A percentile compares a stretch with the other conserved stretches of the same genome.
These are phyloP conservation scores for Bretschneidera sinensis DNA, from an alignment of 345 rosid genomes.

Conservation along the genomic window DNA sequence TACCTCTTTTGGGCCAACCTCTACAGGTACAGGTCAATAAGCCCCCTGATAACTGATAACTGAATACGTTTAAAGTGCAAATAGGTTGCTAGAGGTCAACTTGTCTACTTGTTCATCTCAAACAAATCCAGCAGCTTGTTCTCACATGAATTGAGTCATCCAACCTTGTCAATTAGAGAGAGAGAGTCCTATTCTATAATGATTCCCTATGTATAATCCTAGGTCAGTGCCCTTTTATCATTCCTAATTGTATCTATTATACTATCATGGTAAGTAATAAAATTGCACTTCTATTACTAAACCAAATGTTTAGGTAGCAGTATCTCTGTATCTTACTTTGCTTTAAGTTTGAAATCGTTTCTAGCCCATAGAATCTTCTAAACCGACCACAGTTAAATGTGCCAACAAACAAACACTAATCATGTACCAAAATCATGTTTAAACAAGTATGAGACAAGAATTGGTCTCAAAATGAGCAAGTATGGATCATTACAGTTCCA, in stretches of 20 bases:
- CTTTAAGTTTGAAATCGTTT: too few species aligned
- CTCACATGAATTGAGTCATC: neutral
- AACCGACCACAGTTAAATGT: neutral
- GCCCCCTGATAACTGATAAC: neutral
- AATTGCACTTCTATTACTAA: neutral
- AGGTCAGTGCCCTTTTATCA: too few species aligned
- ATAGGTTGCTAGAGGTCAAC: neutral
- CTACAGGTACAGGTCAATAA: slow-evolving; percentile 49
- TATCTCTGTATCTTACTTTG: neutral
- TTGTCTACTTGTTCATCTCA: neutral
- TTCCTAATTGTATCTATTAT: too few species aligned
- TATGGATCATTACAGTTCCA: neutral
- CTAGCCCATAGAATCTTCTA: neutral
- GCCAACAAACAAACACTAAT: neutral
- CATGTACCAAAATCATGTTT: neutral
- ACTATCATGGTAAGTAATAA: too few species aligned
- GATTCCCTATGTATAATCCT: neutral
- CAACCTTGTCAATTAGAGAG: neutral
- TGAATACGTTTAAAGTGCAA: neutral
- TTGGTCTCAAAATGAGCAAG: neutral
- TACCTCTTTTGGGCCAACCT: slow-evolving; percentile 83
- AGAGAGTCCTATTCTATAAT: neutral
- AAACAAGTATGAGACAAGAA: too few species aligned
- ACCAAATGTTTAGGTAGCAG: neutral
- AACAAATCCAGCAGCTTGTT: neutral